Evolutionary conservation across 129 eudicot genomes (phyloP).

Genomic region (Gnaphalium uliginosum): DNA sequence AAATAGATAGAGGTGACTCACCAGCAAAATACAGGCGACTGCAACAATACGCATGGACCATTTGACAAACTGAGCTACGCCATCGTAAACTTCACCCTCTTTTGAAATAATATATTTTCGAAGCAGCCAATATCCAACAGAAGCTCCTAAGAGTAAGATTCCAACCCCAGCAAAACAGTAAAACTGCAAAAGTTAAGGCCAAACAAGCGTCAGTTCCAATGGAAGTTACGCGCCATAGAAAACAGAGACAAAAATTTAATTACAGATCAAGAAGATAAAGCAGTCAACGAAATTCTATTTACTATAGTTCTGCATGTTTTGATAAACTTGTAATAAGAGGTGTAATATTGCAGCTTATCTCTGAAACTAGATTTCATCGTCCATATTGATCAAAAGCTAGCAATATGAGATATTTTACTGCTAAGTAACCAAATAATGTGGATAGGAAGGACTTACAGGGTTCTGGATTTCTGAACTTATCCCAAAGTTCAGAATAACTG

Average conservation of each 20-base stretch:
- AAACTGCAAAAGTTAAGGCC: conserved; percentile 47
- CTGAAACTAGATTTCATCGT: not conserved
- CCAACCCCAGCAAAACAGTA: conserved; percentile 45
- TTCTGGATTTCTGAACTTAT: conserved; percentile 25
- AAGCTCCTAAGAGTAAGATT: conserved; percentile 75
- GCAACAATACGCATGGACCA: conserved; percentile 83
- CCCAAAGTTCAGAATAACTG: conserved; percentile 19
- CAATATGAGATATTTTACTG: not conserved
- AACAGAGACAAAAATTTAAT: not conserved
- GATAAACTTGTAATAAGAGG: not conserved
- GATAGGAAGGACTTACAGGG: conserved; percentile 10
- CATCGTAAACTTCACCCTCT: conserved; percentile 79
- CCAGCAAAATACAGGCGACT: conserved; percentile 70
- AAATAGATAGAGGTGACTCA: conserved; percentile 12
- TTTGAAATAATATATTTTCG: conserved; percentile 70
- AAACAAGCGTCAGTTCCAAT: conserved; percentile 5
- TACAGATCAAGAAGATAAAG: not conserved
- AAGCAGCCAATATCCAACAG: conserved; percentile 79
- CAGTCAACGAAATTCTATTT: not conserved
- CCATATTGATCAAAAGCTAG: not conserved
- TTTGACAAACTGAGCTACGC: conserved; percentile 82
- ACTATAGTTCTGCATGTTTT: not conserved
- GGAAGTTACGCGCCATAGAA: not conserved
- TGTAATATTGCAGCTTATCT: not conserved
- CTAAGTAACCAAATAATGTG: not conserved